phyloP scores from a whole-genome alignment of 2,329 filamentous ascomycete species.

The Exophiala aquamarina region DNA sequence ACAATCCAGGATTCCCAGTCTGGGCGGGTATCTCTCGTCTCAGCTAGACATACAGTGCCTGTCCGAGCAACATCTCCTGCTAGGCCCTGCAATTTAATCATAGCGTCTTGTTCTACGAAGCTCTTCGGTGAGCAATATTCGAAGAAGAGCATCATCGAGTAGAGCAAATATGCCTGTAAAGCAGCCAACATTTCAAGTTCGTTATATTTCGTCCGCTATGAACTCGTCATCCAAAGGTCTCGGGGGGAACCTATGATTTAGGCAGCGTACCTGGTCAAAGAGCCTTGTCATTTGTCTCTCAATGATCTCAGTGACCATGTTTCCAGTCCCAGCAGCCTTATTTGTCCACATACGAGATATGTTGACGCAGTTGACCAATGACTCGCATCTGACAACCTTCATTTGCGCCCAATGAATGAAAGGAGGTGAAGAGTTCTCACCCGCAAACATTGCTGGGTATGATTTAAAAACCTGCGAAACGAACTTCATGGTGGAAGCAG shows the following conservation, averaged over 20 bases:
- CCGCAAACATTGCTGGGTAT: conserved; percentile 40
- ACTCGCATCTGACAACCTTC: conserved; percentile 26
- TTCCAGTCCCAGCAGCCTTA: conserved; percentile 34
- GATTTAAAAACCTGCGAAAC: conserved; percentile 47
- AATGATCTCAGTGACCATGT: conserved; percentile 35
- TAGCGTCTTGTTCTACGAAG: conserved; percentile 41
- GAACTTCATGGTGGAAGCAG: conserved; percentile 38
- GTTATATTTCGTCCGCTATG: conserved; percentile 26
- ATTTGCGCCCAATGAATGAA: conserved; percentile 47
- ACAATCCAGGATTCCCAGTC: conserved; percentile 57
- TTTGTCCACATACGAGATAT: conserved; percentile 43
- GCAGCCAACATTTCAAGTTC: conserved; percentile 40
- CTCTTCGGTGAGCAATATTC: conserved; percentile 27
- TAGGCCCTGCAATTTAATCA: conserved; percentile 54
- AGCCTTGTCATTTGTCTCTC: conserved; percentile 46
- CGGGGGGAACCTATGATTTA: neutral
- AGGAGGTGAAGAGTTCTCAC: conserved; percentile 41
- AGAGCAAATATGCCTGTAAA: conserved; percentile 58
- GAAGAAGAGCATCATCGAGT: conserved; percentile 52
- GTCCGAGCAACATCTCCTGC: conserved; percentile 41
- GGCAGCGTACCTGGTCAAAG: conserved; percentile 23
- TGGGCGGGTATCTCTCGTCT: conserved; percentile 41
- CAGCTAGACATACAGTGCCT: conserved; percentile 48
- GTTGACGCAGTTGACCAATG: conserved; percentile 44
- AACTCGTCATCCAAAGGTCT: neutral